Base-by-base conservation (phyloP, 306 rosid species). In the Albizia julibrissin region DNA sequence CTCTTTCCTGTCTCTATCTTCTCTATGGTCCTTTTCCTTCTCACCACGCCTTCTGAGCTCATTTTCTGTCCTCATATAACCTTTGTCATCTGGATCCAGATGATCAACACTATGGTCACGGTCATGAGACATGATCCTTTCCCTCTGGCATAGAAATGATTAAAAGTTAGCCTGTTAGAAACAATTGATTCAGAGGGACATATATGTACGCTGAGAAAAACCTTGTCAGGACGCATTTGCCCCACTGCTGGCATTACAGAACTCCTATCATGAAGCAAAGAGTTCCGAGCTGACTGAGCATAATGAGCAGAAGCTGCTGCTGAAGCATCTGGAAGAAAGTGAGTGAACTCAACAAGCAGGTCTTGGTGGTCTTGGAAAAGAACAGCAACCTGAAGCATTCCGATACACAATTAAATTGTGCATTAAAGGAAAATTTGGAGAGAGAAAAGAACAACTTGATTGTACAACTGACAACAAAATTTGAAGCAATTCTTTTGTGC, bases 311-410 rank as follows among this genome's bases (percentile, higher is more conserved):
- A 85, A 64, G 91, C 90, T 62, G 98, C 21, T 81, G 80, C 96
- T 65, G 97, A 88, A 56, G 91, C 75, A 66, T 93, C 98, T 0
- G 98, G 99, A 86, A 96, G 93, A 86, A 96, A 96, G 88, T 93
- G 99, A 58, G 97, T 91, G 72, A 96, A 88, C 88, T 93, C 98
- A 47, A 74, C 89, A 76, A 96, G 98, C 69, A 96, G 89, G 84
- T 96, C 99, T 62, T 70, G 52, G 84, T 96, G 99, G 62, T 93
- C 94, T 80, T 83, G 93, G 88, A 96, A 93, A 86, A 96, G 93
- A 50, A 83, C 80, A 65, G 97, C 91, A 79, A 92, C 98, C 99
- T 96, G 91, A 66, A 82, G 81, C 80, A 86, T 74, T 80, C 39
- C 83, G 87, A 74, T 61, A 74, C 52, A 83, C 15, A 39, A 61